Evolutionary conservation across 192 early-diverging fungal genomes (phyloP).

Genomic region (Radiomyces spectabilis): DNA sequence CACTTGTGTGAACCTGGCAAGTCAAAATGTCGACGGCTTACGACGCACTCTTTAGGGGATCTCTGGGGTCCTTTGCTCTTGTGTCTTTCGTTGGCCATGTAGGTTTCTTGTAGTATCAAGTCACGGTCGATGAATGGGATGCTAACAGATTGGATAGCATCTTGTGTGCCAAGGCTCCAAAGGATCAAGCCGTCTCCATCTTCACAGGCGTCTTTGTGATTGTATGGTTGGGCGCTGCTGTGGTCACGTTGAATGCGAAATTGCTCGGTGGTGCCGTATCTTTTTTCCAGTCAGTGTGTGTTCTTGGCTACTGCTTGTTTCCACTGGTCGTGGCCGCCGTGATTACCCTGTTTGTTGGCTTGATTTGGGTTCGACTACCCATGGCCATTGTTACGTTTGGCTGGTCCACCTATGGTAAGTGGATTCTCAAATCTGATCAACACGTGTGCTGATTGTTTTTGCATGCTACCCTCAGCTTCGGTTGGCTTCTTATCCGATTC

Average conservation of each 20-base stretch:
- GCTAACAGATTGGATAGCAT: too few relatives aligned
- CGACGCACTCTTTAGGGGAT: slow-evolving; percentile 79
- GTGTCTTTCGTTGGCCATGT: slow-evolving; percentile 86
- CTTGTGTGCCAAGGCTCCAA: slow-evolving; percentile 69
- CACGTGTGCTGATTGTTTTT: not conserved
- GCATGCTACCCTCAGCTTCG: slow-evolving; percentile 50
- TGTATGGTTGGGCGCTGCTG: slow-evolving; percentile 88
- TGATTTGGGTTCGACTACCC: slow-evolving; percentile 66
- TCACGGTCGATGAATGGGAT: too few relatives aligned
- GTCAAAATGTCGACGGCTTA: too few relatives aligned
- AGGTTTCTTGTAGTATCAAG: slow-evolving; percentile 24
- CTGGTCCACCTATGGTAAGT: slow-evolving; percentile 79
- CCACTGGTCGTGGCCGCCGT: slow-evolving; percentile 81
- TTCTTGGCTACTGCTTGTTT: slow-evolving; percentile 95
- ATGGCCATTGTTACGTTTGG: slow-evolving; percentile 69
- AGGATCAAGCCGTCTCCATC: slow-evolving; percentile 72
- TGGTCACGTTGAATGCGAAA: slow-evolving; percentile 95
- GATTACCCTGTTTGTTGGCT: slow-evolving; percentile 55
- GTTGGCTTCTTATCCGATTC: slow-evolving; percentile 87
- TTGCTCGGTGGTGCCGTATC: slow-evolving; percentile 90
- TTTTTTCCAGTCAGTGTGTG: slow-evolving; percentile 95
- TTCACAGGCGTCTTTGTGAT: slow-evolving; percentile 94
- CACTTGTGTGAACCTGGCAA: too few relatives aligned
- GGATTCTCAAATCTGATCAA: not conserved
- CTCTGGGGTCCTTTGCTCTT: slow-evolving; percentile 95